Percentiles rank a stretch among this genome's conserved stretches.
Conservation (phyloP, 2,329 filamentous ascomycete species). For the Colletotrichum tanaceti region DNA sequence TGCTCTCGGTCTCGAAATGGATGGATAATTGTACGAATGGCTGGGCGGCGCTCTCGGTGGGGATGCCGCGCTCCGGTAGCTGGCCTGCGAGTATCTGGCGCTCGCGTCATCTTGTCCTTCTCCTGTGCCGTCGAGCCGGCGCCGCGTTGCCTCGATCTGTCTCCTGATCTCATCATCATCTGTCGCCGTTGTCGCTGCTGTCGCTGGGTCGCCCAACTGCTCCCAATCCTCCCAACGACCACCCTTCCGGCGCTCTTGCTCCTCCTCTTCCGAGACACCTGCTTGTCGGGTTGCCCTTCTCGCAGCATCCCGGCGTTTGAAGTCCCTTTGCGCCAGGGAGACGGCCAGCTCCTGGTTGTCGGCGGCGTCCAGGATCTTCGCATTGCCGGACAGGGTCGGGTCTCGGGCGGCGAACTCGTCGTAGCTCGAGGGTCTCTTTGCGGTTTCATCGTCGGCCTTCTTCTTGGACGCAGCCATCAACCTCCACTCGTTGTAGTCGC, state of each 20-base stretch:
- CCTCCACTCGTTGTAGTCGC: slow-evolving; percentile 75
- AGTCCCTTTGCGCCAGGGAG: slow-evolving; percentile 78
- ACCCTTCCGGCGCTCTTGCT: slow-evolving; percentile 63
- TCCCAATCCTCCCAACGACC: slow-evolving; percentile 59
- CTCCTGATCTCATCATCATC: slow-evolving; percentile 60
- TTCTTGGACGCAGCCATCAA: slow-evolving; percentile 61
- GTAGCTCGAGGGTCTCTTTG: slow-evolving; percentile 51
- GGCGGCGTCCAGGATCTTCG: slow-evolving; percentile 73
- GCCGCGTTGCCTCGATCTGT: slow-evolving; percentile 66
- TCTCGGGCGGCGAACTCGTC: slow-evolving; percentile 66
- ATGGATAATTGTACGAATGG: slow-evolving; percentile 65
- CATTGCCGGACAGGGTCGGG: slow-evolving; percentile 68
- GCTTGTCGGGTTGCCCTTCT: slow-evolving; percentile 68
- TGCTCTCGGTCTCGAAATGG: slow-evolving; percentile 63
- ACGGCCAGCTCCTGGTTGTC: slow-evolving; percentile 82
- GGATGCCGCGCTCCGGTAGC: slow-evolving; percentile 44
- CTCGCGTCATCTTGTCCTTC: slow-evolving; percentile 43
- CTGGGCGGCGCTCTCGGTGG: slow-evolving; percentile 31
- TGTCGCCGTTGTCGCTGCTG: slow-evolving; percentile 46
- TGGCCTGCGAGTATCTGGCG: slow-evolving; percentile 38
- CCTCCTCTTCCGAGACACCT: slow-evolving; percentile 67
- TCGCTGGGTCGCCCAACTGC: slow-evolving; percentile 34
- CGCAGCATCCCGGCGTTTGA: slow-evolving; percentile 73
- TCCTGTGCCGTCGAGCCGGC: slow-evolving; percentile 55
- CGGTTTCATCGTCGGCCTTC: slow-evolving; percentile 41